phyloP scores from a whole-genome alignment of 202 grass and related monocot genomes.

The Zizania palustris region DNA sequence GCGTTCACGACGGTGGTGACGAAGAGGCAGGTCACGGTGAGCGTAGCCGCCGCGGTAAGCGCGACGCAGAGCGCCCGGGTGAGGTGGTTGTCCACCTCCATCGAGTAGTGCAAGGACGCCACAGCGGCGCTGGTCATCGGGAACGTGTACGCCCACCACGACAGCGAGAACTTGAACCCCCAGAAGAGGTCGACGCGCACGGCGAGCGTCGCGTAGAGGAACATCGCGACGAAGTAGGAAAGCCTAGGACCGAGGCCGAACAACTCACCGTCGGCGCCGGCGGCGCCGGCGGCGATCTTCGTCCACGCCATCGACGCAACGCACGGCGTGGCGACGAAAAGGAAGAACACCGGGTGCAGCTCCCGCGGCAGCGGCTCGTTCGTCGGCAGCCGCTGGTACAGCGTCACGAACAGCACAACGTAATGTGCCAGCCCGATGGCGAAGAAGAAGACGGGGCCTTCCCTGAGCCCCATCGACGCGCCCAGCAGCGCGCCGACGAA shows the following conservation, averaged over 20 bases:
- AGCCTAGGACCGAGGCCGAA: neutral
- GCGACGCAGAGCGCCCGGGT: constrained; percentile 7
- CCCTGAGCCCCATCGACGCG: constrained; percentile 24
- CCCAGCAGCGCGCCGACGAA: constrained; percentile 36
- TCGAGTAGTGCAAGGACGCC: neutral
- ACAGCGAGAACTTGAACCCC: constrained; percentile 38
- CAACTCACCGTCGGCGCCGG: too few relatives aligned
- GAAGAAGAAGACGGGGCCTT: constrained; percentile 43
- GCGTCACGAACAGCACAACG: neutral
- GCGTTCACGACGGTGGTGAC: too few relatives aligned
- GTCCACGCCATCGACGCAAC: constrained; percentile 37
- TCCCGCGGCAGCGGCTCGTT: constrained; percentile 39
- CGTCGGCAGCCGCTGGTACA: constrained; percentile 40
- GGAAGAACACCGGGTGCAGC: constrained; percentile 48
- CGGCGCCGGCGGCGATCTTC: constrained; percentile 4
- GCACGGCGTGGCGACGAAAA: constrained; percentile 34
- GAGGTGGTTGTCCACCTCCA: neutral
- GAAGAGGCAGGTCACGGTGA: neutral
- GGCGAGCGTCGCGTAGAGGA: constrained; percentile 31
- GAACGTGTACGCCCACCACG: constrained; percentile 44
- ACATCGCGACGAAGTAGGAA: constrained; percentile 31
- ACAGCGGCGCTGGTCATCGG: constrained; percentile 14
- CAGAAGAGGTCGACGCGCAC: constrained; percentile 38
- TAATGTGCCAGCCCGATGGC: constrained; percentile 37
- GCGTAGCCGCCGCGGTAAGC: neutral